Evolutionary conservation across 2,329 filamentous ascomycete genomes (phyloP), one percentile per base, ranked within the genome.

Genomic region (Cercospora zeina): DNA sequence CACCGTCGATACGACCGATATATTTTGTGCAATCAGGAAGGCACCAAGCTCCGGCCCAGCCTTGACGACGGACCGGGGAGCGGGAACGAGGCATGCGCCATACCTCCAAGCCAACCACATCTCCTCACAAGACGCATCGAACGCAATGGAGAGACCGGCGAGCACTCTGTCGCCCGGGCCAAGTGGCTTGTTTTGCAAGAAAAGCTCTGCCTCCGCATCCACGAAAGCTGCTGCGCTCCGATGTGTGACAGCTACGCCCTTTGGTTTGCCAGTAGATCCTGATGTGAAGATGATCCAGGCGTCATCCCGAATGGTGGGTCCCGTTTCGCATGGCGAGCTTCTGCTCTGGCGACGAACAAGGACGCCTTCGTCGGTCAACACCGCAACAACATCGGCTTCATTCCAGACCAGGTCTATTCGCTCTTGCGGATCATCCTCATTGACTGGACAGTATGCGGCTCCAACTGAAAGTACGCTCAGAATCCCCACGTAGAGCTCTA

Each of bases 381-480:
- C 39, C 9, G 53, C 53, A 31, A 30, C 34, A 13, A 73, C 70
- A 10, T 59, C 54, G 1, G 71, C 68, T 54, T 74, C 66, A 21
- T 58, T 24, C 1, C 66, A 66, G 56, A 74, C 71, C 30, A 64
- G 67, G 49, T 67, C 65, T 3, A 73, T 64, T 11, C 72, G 64
- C n/a, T 68, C 68, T 6, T 64, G 24, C 8, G 71, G 70, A 4
- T 65, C 63, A 1, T 65, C 37, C 8, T 45, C 53, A 21, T 62
- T 50, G 31, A 58, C 51, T 61, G 42, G 70, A 60, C 45, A 72
- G 67, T 62, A 72, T 66, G 50, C 68, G 57, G 63, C 68, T 21
- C 73, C 72, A 7, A 69, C 70, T 63, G 73, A 74, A 65, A 74
- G 70, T 6, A 63, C 62, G 30, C 65, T 71, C 53, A 69, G 62